A percentile compares a stretch with the other conserved stretches of the same genome.
phyloP scores from a whole-genome alignment of 2,329 filamentous ascomycete species.

The Metarhizium guizhouense region DNA sequence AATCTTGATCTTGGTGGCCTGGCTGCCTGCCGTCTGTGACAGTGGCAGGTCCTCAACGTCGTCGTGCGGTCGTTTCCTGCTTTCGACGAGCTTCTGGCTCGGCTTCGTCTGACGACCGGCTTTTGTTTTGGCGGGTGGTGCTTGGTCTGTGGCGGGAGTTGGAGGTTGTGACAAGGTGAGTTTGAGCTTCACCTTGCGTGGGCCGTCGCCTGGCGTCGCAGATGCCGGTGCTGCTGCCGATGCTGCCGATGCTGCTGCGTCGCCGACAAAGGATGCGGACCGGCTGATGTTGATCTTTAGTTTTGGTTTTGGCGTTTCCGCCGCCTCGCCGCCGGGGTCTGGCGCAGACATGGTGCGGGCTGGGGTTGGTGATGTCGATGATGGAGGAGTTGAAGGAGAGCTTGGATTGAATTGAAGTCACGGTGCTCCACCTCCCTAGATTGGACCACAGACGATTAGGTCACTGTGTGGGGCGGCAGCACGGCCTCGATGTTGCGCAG shows the following conservation, averaged over 20 bases:
- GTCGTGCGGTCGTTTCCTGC: conserved; percentile 53
- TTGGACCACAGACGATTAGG: background rate
- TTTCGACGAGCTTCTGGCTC: conserved; percentile 45
- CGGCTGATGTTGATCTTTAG: conserved; percentile 31
- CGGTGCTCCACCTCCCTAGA: too few species aligned
- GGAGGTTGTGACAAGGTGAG: conserved; percentile 29
- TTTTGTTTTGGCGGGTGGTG: conserved; percentile 39
- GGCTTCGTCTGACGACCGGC: conserved; percentile 51
- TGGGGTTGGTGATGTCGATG: background rate
- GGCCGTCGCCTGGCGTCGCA: conserved; percentile 21
- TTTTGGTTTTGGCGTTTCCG: conserved; percentile 25
- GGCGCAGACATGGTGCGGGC: conserved; percentile 20
- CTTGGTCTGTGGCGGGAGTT: conserved; percentile 21
- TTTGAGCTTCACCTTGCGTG: conserved; percentile 33
- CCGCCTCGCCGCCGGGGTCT: conserved; percentile 12
- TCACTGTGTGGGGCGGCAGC: background rate
- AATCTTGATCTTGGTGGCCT: conserved; percentile 46
- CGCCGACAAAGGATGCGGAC: conserved; percentile 24
- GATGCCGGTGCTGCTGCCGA: conserved; percentile 5
- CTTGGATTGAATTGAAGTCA: too few species aligned
- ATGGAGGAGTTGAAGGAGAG: background rate
- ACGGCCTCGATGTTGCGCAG: too few species aligned
- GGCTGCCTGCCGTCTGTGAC: conserved; percentile 10
- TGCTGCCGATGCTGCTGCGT: conserved; percentile 13
- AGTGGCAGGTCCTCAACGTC: conserved; percentile 39